These are phyloP conservation scores for Fistulina hepatica DNA, from an alignment of 1,284 basidiomycete genomes.

Conservation along the genomic window DNA sequence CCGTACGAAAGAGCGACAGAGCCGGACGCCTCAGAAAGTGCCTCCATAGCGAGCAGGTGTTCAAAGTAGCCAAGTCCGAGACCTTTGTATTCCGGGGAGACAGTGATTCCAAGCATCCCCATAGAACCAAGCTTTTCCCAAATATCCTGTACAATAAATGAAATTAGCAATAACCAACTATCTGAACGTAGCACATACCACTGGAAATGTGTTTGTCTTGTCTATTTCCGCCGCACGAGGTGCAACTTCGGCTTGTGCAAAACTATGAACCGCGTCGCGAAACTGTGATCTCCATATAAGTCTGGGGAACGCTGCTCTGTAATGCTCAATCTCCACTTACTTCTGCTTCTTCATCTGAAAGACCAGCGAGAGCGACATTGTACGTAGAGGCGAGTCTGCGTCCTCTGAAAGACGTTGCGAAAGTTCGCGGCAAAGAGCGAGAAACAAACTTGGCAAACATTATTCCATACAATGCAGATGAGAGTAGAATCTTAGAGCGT, in stretches of 20 bases:
- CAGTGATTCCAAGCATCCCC: constrained; percentile 79
- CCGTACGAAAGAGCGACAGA: constrained; percentile 90
- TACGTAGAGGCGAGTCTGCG: constrained; percentile 48
- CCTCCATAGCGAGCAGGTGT: constrained; percentile 89
- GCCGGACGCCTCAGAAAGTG: constrained; percentile 80
- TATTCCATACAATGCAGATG: no score
- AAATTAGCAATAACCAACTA: constrained; percentile 8
- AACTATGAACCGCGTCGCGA: constrained; percentile 63
- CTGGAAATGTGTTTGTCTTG: constrained; percentile 68
- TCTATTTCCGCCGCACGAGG: constrained; percentile 80
- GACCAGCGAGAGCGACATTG: constrained; percentile 66
- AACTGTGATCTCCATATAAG: constrained; percentile 45
- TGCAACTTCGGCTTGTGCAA: constrained; percentile 71
- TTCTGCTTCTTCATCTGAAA: constrained; percentile 77
- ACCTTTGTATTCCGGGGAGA: constrained; percentile 69
- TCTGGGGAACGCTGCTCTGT: constrained; percentile 2
- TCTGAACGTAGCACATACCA: constrained; percentile 32
- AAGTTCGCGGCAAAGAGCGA: no score
- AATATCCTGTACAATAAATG: constrained; percentile 47
- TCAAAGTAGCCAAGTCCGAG: constrained; percentile 76
- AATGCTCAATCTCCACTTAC: constrained; percentile 30
- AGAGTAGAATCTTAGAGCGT: no score
- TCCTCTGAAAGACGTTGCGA: no score
- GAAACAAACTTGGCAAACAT: no score
- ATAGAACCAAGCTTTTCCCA: constrained; percentile 86